Conservation (phyloP, 306 rosid genomes). For the Rosa rugosa region DNA sequence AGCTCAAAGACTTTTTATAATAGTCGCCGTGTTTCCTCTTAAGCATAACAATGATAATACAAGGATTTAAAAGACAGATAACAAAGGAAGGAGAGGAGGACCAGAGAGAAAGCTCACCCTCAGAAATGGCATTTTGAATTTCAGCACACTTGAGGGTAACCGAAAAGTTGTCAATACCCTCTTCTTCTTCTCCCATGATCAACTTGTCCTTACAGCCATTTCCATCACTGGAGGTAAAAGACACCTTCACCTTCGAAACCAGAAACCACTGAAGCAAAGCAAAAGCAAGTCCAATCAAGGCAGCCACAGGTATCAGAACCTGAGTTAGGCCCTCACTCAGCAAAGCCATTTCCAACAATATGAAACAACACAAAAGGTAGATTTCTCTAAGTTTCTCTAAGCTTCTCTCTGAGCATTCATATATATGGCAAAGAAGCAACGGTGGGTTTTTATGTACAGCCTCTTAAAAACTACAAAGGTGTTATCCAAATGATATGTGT, state of each 20-base stretch:
- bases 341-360: constrained; percentile 42
- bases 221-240: constrained; percentile 24
- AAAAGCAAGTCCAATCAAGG: constrained; percentile 56
- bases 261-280: constrained; percentile 66
- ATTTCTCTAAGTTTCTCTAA: neutral
- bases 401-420: constrained; percentile 11
- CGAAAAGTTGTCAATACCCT: constrained; percentile 43
- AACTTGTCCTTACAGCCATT: constrained; percentile 37
- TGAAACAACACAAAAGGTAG: constrained; percentile 10
- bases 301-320: constrained; percentile 55
- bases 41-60: neutral
- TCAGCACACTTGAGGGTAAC: constrained; percentile 61
- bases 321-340: constrained; percentile 55
- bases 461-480: constrained; percentile 1
- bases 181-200: constrained; percentile 46
- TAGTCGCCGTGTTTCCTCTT: neutral
- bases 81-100: neutral
- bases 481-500: neutral
- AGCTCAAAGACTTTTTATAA: neutral
- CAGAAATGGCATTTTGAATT: constrained; percentile 64
- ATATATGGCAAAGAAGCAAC: constrained; percentile 9
- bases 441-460: constrained; percentile 16
- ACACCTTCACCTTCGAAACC: constrained; percentile 54
- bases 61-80: neutral
- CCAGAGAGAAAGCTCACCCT: constrained; percentile 41